These are phyloP conservation scores for Trichoderma harzianum DNA, from an alignment of 2,329 filamentous ascomycete genomes.

Conservation along the genomic window DNA sequence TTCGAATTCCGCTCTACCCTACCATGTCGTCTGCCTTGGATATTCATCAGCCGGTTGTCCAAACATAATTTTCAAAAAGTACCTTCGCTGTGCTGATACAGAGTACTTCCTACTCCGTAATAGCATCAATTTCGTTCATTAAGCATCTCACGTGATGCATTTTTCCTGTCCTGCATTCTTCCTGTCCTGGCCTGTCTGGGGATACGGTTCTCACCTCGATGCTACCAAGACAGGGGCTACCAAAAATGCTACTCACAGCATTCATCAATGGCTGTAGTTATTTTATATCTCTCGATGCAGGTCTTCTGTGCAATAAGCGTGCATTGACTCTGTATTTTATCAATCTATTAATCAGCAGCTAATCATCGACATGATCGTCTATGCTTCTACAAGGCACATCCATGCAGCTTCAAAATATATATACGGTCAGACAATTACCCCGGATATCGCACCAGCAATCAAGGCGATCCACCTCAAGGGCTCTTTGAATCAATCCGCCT, in stretches of 20 bases:
- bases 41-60: background rate
- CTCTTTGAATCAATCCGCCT: background rate
- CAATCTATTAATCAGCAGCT: background rate
- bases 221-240: background rate
- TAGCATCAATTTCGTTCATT: background rate
- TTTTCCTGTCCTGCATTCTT: background rate
- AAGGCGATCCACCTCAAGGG: background rate
- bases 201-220: background rate
- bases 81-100: background rate
- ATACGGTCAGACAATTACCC: constrained; percentile 6
- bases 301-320: background rate
- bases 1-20: background rate
- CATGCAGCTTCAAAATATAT: background rate
- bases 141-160: background rate
- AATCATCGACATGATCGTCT: background rate
- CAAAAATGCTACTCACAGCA: background rate
- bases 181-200: background rate
- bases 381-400: background rate
- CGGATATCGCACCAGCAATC: background rate
- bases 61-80: background rate
- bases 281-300: background rate
- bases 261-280: background rate
- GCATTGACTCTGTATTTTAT: background rate
- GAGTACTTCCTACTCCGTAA: background rate
- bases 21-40: background rate